Evolutionary conservation across 305 asterid genomes (phyloP).

Genomic region (Stenogyne calaminthoides): DNA sequence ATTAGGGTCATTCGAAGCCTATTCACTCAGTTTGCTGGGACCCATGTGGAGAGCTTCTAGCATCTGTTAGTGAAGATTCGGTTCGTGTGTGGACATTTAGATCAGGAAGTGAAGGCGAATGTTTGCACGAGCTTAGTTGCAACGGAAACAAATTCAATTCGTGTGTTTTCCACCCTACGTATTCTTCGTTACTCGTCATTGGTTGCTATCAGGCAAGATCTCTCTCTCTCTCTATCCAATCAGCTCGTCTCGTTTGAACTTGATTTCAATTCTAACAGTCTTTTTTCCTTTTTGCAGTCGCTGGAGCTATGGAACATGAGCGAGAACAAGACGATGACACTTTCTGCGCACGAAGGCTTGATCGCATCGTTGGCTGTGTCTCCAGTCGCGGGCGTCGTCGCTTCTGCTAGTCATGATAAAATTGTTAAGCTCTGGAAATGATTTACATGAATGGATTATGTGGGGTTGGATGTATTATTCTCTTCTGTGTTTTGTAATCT

Average conservation of each 20-base stretch:
- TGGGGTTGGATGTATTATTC: no score
- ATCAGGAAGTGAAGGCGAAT: conserved; percentile 83
- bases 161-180: conserved; percentile 92
- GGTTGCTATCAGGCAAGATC: conserved; percentile 94
- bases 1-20: conserved; percentile 83
- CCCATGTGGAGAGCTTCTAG: conserved; percentile 84
- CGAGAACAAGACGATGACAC: conserved; percentile 80
- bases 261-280: background rate
- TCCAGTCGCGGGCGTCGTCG: conserved; percentile 71
- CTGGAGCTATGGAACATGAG: conserved; percentile 96
- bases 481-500: background rate
- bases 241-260: background rate
- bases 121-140: conserved; percentile 84
- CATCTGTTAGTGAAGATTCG: conserved; percentile 92
- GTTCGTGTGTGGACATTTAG: conserved; percentile 85
- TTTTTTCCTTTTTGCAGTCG: conserved; percentile 46
- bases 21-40: conserved; percentile 90
- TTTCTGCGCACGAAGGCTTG: conserved; percentile 83
- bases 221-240: background rate
- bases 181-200: conserved; percentile 74
- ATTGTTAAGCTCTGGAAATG: conserved; percentile 89
- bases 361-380: conserved; percentile 84
- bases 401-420: conserved; percentile 95
- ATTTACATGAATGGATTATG: background rate
- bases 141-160: conserved; percentile 88